Evolutionary conservation across 108 stramenopile species (phyloP).

Genomic region (Pseudonitzschia delicatissima): DNA sequence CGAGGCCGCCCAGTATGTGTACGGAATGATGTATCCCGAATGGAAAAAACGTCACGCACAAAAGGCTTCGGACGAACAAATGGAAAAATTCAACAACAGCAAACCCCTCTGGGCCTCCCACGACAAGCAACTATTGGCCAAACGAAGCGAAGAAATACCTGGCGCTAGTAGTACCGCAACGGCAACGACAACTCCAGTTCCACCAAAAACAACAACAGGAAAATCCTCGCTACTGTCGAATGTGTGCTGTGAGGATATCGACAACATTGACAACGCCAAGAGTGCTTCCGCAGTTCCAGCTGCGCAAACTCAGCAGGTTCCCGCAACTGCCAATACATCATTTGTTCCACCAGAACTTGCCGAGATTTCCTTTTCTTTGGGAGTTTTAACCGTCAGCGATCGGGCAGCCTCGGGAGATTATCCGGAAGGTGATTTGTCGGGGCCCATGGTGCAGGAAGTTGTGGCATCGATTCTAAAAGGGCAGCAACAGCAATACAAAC

Average conservation of each 20-base stretch:
- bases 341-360: slow-evolving; percentile 32
- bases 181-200: background rate
- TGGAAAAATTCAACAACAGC: slow-evolving; percentile 75
- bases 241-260: slow-evolving; percentile 87
- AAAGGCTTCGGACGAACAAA: slow-evolving; percentile 79
- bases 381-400: slow-evolving; percentile 85
- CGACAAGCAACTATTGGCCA: slow-evolving; percentile 64
- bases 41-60: slow-evolving; percentile 81
- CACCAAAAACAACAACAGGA: background rate
- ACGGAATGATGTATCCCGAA: slow-evolving; percentile 75
- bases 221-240: slow-evolving; percentile 65
- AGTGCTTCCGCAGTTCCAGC: background rate
- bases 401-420: slow-evolving; percentile 71
- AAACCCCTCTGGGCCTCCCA: slow-evolving; percentile 70
- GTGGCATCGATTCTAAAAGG: slow-evolving; percentile 18
- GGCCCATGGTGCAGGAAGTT: slow-evolving; percentile 65
- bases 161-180: background rate
- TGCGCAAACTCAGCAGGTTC: background rate
- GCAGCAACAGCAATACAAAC: background rate
- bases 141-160: slow-evolving; percentile 25
- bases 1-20: slow-evolving; percentile 80
- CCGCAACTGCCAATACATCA: slow-evolving; percentile 22
- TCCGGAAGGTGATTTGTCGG: slow-evolving; percentile 78
- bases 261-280: slow-evolving; percentile 10
- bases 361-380: slow-evolving; percentile 45